Evolutionary conservation across 2,329 filamentous ascomycete species (phyloP), one percentile per base, ranked within the genome.

Genomic region (Apiospora marii): DNA sequence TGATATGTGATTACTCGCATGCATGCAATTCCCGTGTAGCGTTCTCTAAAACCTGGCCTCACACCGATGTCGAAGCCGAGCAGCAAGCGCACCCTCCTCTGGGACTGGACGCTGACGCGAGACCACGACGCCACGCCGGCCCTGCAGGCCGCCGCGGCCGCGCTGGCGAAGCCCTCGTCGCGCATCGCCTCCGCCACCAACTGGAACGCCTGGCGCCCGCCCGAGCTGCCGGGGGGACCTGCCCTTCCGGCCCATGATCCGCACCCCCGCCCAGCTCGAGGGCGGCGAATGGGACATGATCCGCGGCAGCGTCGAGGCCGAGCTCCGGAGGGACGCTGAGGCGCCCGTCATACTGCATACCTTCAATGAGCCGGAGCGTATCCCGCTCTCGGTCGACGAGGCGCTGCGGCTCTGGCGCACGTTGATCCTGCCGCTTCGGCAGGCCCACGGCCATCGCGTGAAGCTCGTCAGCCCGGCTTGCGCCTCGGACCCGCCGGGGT

Each of bases 331-430:
- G 5, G 74, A 61, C 16, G 6, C 53, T 1, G 14, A 2, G 3
- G 3, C 53, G 4, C 30, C 79, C 61, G 73, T 76, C n/a, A 79
- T 85, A 44, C 79, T 86, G 14, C 83, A 85, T 73, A 86, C 82
- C 74, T 83, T 85, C 81, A 86, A 86, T 75, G 84, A 86, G 76
- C 85, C 85, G 8, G 84, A 86, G 73, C 80, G 83, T 68, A 61
- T 80, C 80, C 19, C 80, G 83, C 24, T 79, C 75, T 24, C 76
- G 77, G 69, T 78, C 1, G 75, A 80, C 72, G 76, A 81, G 70
- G 85, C 84, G 12, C 83, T 81, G 8, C 77, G 80, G 13, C 77
- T 81, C 71, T 87, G 84, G 83, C 74, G 75, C 53, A 74, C 79
- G 19, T 79, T 82, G 70, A 81, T 86, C 73, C 74, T 85, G 12